Evolutionary conservation across 2,329 filamentous ascomycete genomes (phyloP), one percentile per base, ranked within the genome.

Genomic region (Diaporthe sp.): DNA sequence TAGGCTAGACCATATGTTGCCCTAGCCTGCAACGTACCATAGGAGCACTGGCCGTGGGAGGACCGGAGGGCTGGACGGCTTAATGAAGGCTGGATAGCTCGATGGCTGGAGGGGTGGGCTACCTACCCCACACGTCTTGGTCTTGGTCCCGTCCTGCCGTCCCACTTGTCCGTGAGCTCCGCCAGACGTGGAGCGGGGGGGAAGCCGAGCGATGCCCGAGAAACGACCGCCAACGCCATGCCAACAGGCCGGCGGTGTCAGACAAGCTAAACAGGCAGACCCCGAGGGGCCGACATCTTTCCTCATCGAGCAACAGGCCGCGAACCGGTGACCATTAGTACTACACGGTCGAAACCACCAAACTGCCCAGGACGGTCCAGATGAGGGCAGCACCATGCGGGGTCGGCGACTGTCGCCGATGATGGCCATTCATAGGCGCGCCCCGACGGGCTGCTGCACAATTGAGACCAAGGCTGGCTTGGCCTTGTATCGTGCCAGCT

Each of bases 131-230:
- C 74, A 76, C 25, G 10, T n/a, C 25, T 49, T 44, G 15, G 12
- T 15, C 31, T 34, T 68, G 51, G 61, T 31, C 68, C 42, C 34
- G 51, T 65, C 65, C 49, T 53, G 53, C 28, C 34, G 51, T 75
- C 65, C 65, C 65, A 70, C 49, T 70, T 70, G 49, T 55, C 49
- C 65, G 31, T 55, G n/a, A 55, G 49, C 49, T 70, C 65, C 65
- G 65, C n/a, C 46, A 53, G 9, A 55, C 25, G 6, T 68, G 31
- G 62, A 49, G 49, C 62, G 28, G 53, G 71, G 72, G 72, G 67
- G 73, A 80, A 79, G 51, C 80, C 80, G 80, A 81, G 76, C 73
- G 76, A 81, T 75, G 75, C 61, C 80, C 80, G 80, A 81, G 73
- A 76, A 76, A 76, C 76, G 74, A 74, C 79, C 79, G 79, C 44